Base-by-base conservation (phyloP, 495 filamentous ascomycete genomes). In the Tuber indicum region DNA sequence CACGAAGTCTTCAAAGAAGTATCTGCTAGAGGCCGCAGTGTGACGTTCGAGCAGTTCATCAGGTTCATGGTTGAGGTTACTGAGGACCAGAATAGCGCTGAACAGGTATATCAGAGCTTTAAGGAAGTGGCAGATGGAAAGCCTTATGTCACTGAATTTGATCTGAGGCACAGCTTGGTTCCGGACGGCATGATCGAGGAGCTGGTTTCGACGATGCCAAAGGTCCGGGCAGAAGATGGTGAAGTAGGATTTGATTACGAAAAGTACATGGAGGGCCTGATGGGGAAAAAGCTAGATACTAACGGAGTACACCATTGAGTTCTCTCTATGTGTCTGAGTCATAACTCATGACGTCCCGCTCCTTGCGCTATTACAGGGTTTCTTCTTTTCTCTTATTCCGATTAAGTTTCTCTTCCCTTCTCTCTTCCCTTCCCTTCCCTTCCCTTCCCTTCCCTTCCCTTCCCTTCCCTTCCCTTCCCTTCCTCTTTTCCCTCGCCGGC, bases 21-120 rank as follows among this genome's bases (percentile, higher is more conserved):
- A n/a, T 93, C 92, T 75, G 91, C 86, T 43, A 90, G 91, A 2
- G 87, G 88, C 52, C 88, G 90, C 79, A 88, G 91, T 76, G 96
- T 99, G 73, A 95, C 92, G 14, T 99, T 99, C 83, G 96, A 99
- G 86, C 96, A 98, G 84, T 99, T 99, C 84, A 99, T 99, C 84
- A 89, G 92, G 39, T 99, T 98, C 86, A 99, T 99, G 96, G 96
- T 99, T 12, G 93, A 94, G 80, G 95, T 97, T 58, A 98, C 96
- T 1, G 96, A 99, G 84, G 96, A 99, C 82, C 96, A 99, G 84
- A 97, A 98, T 81, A 97, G 94, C 26, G 96, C 96, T 36, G 96
- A 97, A 85, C 96, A 99, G 83, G 96, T 98, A 0, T 98, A 94
- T 85, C 96, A 98, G 85, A 93, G 90, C 83, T 99, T 99, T 88